Conservation (phyloP, 78 protist species). For the Planoprotostelium fungivorum region DNA sequence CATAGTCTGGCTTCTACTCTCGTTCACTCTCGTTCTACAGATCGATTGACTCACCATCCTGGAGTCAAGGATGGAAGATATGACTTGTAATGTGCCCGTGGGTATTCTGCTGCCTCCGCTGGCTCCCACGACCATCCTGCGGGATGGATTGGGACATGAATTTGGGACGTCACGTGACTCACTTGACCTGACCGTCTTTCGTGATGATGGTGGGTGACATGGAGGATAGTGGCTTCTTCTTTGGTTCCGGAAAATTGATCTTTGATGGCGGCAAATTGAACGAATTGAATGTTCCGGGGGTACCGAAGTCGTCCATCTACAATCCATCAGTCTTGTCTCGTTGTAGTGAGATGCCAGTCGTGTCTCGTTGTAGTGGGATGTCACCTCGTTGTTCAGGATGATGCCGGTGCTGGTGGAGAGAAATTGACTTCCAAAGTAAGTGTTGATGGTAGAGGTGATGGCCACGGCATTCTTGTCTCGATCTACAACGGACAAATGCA, state of each 20-base stretch:
- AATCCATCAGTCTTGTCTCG: not conserved
- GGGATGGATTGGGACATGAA: not conserved
- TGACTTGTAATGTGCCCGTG: not conserved
- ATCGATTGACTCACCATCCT: not conserved
- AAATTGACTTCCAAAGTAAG: not conserved
- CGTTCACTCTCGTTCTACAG: not conserved
- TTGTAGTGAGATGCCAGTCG: no score
- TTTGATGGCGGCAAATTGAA: not conserved
- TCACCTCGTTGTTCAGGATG: not conserved
- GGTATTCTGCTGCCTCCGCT: not conserved
- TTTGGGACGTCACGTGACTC: not conserved
- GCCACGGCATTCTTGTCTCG: conserved; percentile 4
- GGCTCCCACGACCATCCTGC: not conserved
- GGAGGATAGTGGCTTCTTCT: conserved; percentile 8
- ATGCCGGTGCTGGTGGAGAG: not conserved
- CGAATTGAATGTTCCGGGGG: not conserved
- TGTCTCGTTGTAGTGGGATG: no score
- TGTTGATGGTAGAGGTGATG: not conserved
- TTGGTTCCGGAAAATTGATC: not conserved
- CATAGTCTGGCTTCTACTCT: not conserved
- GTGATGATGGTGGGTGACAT: conserved; percentile 8
- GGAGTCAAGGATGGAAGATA: not conserved
- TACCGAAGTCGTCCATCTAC: not conserved
- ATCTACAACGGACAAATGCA: conserved; percentile 9
- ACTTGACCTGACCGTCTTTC: not conserved